phyloP scores from a whole-genome alignment of 345 rosid genomes.

The Theobroma cacao region DNA sequence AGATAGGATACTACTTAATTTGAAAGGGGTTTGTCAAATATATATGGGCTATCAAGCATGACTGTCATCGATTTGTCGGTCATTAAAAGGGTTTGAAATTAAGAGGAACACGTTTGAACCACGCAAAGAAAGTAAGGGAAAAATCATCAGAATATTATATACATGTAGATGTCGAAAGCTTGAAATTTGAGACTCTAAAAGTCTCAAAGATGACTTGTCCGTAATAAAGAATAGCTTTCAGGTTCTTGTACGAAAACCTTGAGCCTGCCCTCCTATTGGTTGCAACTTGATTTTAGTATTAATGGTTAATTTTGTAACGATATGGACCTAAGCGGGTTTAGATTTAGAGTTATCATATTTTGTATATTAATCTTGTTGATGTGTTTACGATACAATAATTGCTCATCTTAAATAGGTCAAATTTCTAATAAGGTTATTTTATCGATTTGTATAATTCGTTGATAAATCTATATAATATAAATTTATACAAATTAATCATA shows the following conservation, averaged over 20 bases:
- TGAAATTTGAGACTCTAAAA: neutral
- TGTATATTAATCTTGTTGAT: too few relatives aligned
- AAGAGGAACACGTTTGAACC: slow-evolving; percentile 16
- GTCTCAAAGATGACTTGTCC: neutral
- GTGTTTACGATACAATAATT: too few relatives aligned
- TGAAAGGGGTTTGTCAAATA: slow-evolving; percentile 2
- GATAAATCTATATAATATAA: too few relatives aligned
- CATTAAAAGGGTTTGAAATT: slow-evolving; percentile 25
- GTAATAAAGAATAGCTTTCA: neutral
- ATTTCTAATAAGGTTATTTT: too few relatives aligned
- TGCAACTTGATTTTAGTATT: too few relatives aligned
- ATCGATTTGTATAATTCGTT: too few relatives aligned
- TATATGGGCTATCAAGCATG: neutral
- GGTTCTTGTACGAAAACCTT: neutral
- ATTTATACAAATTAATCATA: too few relatives aligned
- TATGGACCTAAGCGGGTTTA: too few relatives aligned
- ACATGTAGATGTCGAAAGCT: neutral
- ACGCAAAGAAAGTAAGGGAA: neutral
- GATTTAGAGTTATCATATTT: too few relatives aligned
- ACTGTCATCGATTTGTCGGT: slow-evolving; percentile 15
- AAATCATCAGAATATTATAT: too few relatives aligned
- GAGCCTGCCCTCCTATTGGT: neutral
- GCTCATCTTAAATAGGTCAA: too few relatives aligned
- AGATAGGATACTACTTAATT: neutral
- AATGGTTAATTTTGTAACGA: too few relatives aligned